phyloP scores from a whole-genome alignment of 176 grass and related monocot species.

The Eragrostis nindensis region DNA sequence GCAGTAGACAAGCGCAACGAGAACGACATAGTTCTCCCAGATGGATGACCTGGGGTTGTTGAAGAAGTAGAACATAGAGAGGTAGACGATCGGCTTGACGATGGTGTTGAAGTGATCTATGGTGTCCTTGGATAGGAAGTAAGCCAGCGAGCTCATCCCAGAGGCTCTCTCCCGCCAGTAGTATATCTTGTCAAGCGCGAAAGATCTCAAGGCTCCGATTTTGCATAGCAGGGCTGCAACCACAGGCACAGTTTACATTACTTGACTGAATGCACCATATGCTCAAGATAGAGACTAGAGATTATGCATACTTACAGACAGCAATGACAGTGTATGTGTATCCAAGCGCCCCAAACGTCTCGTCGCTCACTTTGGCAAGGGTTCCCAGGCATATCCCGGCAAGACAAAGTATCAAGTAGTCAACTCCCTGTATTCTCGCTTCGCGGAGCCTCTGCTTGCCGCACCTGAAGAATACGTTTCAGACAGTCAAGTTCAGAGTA shows the following conservation, averaged over 20 bases:
- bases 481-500: not conserved
- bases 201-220: conserved; percentile 76
- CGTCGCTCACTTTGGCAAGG: conserved; percentile 82
- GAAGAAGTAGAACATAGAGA: conserved; percentile 93
- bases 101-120: conserved; percentile 79
- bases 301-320: conserved; percentile 63
- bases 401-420: conserved; percentile 75
- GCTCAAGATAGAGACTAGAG: conserved; percentile 8
- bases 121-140: conserved; percentile 74
- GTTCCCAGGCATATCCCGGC: conserved; percentile 84
- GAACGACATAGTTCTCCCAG: conserved; percentile 63
- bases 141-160: conserved; percentile 76
- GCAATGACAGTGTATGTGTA: conserved; percentile 90
- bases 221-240: conserved; percentile 72
- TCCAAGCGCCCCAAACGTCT: conserved; percentile 69
- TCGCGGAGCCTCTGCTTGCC: conserved; percentile 83
- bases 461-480: conserved; percentile 35
- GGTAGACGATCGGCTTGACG: conserved; percentile 81
- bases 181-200: conserved; percentile 67
- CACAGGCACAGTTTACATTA: not conserved
- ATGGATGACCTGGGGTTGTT: conserved; percentile 84
- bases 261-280: not conserved
- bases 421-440: conserved; percentile 69
- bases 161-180: conserved; percentile 83
- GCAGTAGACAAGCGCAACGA: conserved; percentile 63